phyloP scores from a whole-genome alignment of 768 basidiomycete species.

The Suillus sp. region DNA sequence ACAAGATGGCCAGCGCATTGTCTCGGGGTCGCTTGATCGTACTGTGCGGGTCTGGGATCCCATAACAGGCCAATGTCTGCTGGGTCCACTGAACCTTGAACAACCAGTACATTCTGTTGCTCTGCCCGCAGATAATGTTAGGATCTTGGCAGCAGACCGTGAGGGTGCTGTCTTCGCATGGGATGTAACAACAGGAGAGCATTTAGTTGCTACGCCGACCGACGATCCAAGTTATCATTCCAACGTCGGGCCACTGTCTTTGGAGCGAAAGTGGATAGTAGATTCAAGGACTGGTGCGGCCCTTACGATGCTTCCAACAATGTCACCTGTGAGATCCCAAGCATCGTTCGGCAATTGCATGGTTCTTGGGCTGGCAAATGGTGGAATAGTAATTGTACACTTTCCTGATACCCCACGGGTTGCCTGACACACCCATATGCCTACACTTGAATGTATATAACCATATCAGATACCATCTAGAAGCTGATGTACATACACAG shows the following conservation, averaged over 20 bases:
- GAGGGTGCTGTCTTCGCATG: constrained; percentile 29
- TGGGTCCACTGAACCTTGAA: constrained; percentile 25
- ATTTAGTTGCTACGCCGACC: constrained; percentile 20
- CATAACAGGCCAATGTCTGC: constrained; percentile 23
- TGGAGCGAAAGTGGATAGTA: constrained; percentile 30
- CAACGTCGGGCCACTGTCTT: constrained; percentile 13
- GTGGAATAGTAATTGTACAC: constrained; percentile 28
- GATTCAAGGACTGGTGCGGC: constrained; percentile 19
- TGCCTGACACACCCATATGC: not conserved
- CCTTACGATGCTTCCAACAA: constrained; percentile 30
- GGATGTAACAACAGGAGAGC: constrained; percentile 25
- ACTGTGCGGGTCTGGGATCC: constrained; percentile 34
- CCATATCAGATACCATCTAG: not conserved
- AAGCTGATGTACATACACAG: not conserved
- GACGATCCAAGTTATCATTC: constrained; percentile 22
- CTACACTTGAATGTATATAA: not conserved
- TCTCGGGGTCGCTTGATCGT: constrained; percentile 33
- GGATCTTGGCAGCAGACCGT: constrained; percentile 30
- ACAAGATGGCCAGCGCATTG: constrained; percentile 28
- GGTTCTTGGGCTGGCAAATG: constrained; percentile 32
- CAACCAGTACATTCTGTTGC: constrained; percentile 24
- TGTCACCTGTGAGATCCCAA: constrained; percentile 28
- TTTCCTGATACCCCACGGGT: constrained; percentile 20
- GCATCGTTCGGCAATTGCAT: constrained; percentile 26
- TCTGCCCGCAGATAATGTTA: constrained; percentile 21